Percentiles rank a stretch among this genome's conserved stretches.
Evolutionary conservation across 164 flowering plant genomes (phyloP).

Genomic region (Protea cynaroides): DNA sequence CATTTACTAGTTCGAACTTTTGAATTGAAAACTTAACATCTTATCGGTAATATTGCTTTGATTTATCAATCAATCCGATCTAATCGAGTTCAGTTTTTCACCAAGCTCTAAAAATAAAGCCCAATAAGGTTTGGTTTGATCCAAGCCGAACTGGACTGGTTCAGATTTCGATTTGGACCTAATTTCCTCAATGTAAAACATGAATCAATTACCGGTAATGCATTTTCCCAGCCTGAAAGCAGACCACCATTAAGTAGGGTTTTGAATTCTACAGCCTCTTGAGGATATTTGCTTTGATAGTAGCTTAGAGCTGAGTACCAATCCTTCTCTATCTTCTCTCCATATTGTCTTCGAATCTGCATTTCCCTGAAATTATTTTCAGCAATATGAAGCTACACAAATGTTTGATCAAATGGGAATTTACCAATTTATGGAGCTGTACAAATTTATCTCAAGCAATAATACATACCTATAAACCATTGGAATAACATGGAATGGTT

Average conservation of each 20-base stretch:
- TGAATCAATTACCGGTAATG: conserved; percentile 35
- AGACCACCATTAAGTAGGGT: conserved; percentile 35
- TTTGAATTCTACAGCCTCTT: conserved; percentile 38
- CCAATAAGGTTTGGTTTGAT: too few relatives aligned
- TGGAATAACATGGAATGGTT: conserved; percentile 41
- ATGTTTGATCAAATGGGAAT: neutral
- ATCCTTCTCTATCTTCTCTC: conserved; percentile 34
- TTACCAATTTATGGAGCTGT: neutral
- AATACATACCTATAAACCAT: conserved; percentile 32
- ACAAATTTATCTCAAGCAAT: neutral
- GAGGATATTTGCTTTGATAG: conserved; percentile 33
- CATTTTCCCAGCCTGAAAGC: conserved; percentile 44
- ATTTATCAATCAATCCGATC: too few relatives aligned
- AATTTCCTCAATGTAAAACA: too few relatives aligned
- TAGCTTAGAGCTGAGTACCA: conserved; percentile 33
- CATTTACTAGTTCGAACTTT: too few relatives aligned
- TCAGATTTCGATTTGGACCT: too few relatives aligned
- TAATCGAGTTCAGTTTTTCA: too few relatives aligned
- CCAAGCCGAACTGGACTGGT: too few relatives aligned
- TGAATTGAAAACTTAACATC: too few relatives aligned
- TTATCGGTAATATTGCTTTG: too few relatives aligned
- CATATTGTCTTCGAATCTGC: conserved; percentile 30
- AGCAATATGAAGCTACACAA: too few relatives aligned
- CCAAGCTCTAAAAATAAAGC: too few relatives aligned
- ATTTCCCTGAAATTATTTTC: conserved; percentile 29